Evolutionary conservation across 176 grass and related monocot genomes (phyloP), one percentile per base, ranked within the genome.

Genomic region (Alloteropsis semialata): DNA sequence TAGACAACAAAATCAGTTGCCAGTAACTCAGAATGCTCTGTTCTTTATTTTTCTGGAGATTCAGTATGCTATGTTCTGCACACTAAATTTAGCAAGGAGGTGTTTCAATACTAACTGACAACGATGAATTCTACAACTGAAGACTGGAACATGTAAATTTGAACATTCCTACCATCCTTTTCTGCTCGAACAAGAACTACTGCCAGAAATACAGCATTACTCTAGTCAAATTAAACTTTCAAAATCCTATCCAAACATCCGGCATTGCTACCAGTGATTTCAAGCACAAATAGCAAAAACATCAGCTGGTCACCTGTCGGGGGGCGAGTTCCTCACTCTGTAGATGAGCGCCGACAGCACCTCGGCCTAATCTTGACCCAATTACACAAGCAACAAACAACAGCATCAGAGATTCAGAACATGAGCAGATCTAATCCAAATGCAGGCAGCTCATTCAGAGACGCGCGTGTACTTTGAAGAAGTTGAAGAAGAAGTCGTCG

Each of bases 341-440:
- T 89, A 91, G 36, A 94, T 91, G 66, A 98, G 92, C 69, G 91
- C 96, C 22, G 96, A 84, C 70, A 98, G 76, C 82, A 98, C 88
- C 69, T 98, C 92, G 33, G 92, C 96, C 96, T 98, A 81, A 88
- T 84, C 90, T 93, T 90, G 78, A 85, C 69, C 85, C 63, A 58
- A 42, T 8, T n/a, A 72, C 48, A 81, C 41, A 80, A 83, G 27
- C 15, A 44, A 25, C 59, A 87, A 78, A 38, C 30, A 74, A 70
- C 61, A 63, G 16, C 18, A 65, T 75, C 58, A 85, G 54, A 67
- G 8, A 21, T 21, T 53, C 49, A 53, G n/a, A 57, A 25, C n/a
- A 70, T 10, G 72, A 30, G 19, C 28, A 49, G 7, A 59, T 33
- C n/a, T 28, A 44, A 74, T 68, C 0, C 5, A 30, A 0, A 0